A percentile compares a stretch with the other conserved stretches of the same genome.
These are phyloP conservation scores for Backusella circina DNA, from an alignment of 192 early-diverging fungal species.

Conservation along the genomic window DNA sequence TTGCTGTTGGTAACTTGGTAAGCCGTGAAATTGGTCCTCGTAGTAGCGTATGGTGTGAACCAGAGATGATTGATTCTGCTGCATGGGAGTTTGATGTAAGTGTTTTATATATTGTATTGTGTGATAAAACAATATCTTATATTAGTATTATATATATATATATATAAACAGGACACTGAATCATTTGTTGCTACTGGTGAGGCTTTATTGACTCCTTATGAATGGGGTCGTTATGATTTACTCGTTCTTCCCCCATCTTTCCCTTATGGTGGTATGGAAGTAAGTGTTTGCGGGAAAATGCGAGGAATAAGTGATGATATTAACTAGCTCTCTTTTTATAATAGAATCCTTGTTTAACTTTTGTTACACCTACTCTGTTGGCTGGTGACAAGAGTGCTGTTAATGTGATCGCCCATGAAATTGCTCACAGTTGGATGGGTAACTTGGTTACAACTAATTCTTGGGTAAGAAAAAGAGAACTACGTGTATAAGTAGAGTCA, in stretches of 20 bases:
- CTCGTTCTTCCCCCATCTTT: slow-evolving; percentile 85
- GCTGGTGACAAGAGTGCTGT: slow-evolving; percentile 90
- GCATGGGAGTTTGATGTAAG: slow-evolving; percentile 88
- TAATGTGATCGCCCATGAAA: slow-evolving; percentile 95
- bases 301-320: neutral
- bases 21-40: slow-evolving; percentile 85
- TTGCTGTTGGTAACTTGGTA: slow-evolving; percentile 88
- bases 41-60: slow-evolving; percentile 95
- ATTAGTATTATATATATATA: neutral
- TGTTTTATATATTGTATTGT: slow-evolving; percentile 15
- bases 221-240: slow-evolving; percentile 95
- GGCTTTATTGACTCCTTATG: slow-evolving; percentile 81
- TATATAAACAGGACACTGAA: slow-evolving; percentile 48
- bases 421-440: slow-evolving; percentile 89
- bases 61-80: slow-evolving; percentile 79
- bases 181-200: slow-evolving; percentile 66
- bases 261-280: slow-evolving; percentile 63
- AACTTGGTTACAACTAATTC: slow-evolving; percentile 80
- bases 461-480: slow-evolving; percentile 58
- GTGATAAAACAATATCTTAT: neutral
- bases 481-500: neutral
- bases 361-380: slow-evolving; percentile 95
- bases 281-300: neutral
- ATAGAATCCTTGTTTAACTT: slow-evolving; percentile 98
- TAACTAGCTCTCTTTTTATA: slow-evolving; percentile 4